These are phyloP conservation scores for Clarireedia homoeocarpa DNA, from an alignment of 2,329 filamentous ascomycete species.

Conservation along the genomic window DNA sequence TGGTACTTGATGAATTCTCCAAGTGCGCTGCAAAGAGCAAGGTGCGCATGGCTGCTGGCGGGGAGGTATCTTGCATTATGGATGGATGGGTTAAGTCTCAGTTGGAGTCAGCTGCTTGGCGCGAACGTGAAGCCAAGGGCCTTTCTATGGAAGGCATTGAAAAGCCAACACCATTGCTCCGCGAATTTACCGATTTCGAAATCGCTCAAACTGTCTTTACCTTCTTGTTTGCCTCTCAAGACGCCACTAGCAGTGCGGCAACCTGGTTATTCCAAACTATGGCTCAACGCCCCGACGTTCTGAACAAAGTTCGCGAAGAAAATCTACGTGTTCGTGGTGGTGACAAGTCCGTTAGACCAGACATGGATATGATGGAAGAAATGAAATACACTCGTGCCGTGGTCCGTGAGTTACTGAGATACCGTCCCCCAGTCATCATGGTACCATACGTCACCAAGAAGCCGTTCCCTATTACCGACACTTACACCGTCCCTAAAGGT, in stretches of 20 bases:
- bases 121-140: conserved; percentile 68
- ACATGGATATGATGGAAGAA: conserved; percentile 80
- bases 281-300: conserved; percentile 86
- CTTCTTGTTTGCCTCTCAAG: conserved; percentile 94
- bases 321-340: conserved; percentile 72
- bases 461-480: conserved; percentile 79
- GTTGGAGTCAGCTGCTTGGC: conserved; percentile 76
- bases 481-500: conserved; percentile 89
- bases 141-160: conserved; percentile 58
- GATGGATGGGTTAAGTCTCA: conserved; percentile 90
- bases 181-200: conserved; percentile 83
- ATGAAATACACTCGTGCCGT: conserved; percentile 88
- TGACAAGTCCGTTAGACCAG: conserved; percentile 60
- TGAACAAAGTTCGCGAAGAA: conserved; percentile 87
- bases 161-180: conserved; percentile 77
- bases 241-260: conserved; percentile 86
- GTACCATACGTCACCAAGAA: conserved; percentile 94
- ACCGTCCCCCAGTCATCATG: conserved; percentile 94
- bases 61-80: conserved; percentile 85
- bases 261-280: conserved; percentile 95
- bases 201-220: conserved; percentile 92
- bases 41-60: conserved; percentile 82
- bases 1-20: conserved; percentile 82
- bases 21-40: conserved; percentile 92
- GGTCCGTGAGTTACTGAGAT: conserved; percentile 84